Evolutionary conservation across 1,139 yeast genomes (phyloP).

Genomic region (Scheffersomyces segobiensis): DNA sequence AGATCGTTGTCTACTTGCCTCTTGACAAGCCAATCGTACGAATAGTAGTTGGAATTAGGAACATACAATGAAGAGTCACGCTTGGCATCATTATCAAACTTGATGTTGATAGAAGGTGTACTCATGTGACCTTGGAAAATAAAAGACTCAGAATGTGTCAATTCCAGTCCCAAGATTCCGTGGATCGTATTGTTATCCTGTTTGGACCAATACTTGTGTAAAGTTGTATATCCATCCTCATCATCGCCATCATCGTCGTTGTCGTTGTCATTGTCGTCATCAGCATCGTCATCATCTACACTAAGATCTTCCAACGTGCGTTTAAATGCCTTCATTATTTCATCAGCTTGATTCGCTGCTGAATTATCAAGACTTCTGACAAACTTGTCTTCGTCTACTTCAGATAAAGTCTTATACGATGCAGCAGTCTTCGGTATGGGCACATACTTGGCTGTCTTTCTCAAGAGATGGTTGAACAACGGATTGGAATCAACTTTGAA

Average conservation of each 20-base stretch:
- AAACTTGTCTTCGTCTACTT: slow-evolving; percentile 1
- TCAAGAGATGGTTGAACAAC: slow-evolving; percentile 33
- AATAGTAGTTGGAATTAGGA: slow-evolving; percentile 40
- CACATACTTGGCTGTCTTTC: slow-evolving; percentile 31
- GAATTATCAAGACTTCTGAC: neutral
- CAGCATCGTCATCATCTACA: slow-evolving; percentile 1
- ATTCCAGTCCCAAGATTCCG: slow-evolving; percentile 28
- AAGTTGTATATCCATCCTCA: slow-evolving; percentile 28
- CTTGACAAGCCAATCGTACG: slow-evolving; percentile 34
- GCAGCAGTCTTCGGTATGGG: slow-evolving; percentile 33
- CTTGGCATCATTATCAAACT: slow-evolving; percentile 33
- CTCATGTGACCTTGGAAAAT: slow-evolving; percentile 36
- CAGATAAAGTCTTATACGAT: slow-evolving; percentile 10
- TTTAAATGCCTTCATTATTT: neutral
- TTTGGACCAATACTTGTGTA: slow-evolving; percentile 37
- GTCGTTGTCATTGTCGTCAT: slow-evolving; percentile 8
- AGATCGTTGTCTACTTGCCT: slow-evolving; percentile 30
- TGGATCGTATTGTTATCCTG: slow-evolving; percentile 37
- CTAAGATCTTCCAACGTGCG: neutral
- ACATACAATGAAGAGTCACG: slow-evolving; percentile 30
- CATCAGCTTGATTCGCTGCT: slow-evolving; percentile 3
- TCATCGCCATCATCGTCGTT: slow-evolving; percentile 20
- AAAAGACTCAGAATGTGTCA: slow-evolving; percentile 28
- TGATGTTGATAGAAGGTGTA: slow-evolving; percentile 36
- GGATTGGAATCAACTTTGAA: slow-evolving; percentile 42